phyloP scores from a whole-genome alignment of 2,329 filamentous ascomycete genomes.

The Aspergillus alliaceus region DNA sequence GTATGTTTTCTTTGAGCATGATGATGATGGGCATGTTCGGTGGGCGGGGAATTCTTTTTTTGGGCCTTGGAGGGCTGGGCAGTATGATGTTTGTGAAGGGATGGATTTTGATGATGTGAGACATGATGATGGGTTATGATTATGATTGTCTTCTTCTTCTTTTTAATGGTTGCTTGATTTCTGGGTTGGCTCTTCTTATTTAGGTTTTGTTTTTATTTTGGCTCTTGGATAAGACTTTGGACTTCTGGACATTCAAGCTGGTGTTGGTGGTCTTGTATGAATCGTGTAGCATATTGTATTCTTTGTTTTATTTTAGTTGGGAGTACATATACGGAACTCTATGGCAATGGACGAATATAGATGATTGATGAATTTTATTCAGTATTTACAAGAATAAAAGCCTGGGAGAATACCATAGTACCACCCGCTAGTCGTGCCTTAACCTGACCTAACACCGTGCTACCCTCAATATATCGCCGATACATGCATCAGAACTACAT shows the following conservation, averaged over 20 bases:
- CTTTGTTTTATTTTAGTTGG: neutral
- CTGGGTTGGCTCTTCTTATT: neutral
- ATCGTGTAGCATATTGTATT: neutral
- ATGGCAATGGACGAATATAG: neutral
- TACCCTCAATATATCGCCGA: constrained; percentile 1
- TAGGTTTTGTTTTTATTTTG: too few relatives aligned
- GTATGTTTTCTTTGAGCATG: constrained; percentile 43
- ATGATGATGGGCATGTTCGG: constrained; percentile 31
- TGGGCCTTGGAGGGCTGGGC: constrained; percentile 37
- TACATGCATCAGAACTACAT: neutral
- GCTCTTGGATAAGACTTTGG: neutral
- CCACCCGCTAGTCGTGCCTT: neutral
- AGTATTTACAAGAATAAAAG: neutral
- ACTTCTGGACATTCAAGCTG: too few relatives aligned
- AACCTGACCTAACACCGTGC: neutral
- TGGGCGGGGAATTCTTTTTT: constrained; percentile 37
- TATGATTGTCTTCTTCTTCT: too few relatives aligned
- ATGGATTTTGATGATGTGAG: constrained; percentile 33
- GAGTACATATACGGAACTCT: neutral
- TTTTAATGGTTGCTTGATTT: constrained; percentile 4
- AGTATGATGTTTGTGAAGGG: constrained; percentile 38
- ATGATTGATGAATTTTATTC: neutral
- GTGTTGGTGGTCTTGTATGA: neutral
- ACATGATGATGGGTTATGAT: constrained; percentile 22
- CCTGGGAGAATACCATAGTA: neutral